A percentile compares a stretch with the other conserved stretches of the same genome.
Conservation (phyloP, 805 yeast genomes). For the Kockiozyma suomiensis region DNA sequence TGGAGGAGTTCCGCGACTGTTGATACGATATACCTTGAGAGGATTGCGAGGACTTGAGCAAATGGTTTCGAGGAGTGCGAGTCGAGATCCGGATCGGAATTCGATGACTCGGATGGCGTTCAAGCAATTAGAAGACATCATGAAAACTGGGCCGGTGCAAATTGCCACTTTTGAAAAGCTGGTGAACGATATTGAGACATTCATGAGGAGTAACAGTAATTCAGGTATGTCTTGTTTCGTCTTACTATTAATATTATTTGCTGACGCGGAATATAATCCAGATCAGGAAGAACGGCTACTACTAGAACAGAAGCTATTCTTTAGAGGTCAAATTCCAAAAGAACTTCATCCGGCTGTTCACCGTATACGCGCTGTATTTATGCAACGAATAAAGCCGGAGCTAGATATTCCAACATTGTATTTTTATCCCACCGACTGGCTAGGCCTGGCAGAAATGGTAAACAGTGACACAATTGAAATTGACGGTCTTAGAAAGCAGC, state of each 20-base stretch:
- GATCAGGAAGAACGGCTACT: constrained; percentile 48
- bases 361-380: constrained; percentile 53
- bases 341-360: constrained; percentile 43
- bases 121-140: constrained; percentile 38
- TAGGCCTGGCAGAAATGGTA: constrained; percentile 41
- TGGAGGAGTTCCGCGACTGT: constrained; percentile 44
- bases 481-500: constrained; percentile 45
- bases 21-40: constrained; percentile 44
- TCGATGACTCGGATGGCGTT: constrained; percentile 39
- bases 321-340: constrained; percentile 61
- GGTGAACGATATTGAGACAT: constrained; percentile 46
- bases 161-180: constrained; percentile 43
- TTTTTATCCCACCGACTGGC: constrained; percentile 69
- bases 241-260: no score
- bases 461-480: constrained; percentile 24
- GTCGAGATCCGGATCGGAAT: constrained; percentile 37
- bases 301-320: constrained; percentile 63
- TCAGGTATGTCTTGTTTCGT: constrained; percentile 9
- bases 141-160: constrained; percentile 40
- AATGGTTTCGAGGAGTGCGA: constrained; percentile 32
- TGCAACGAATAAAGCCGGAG: constrained; percentile 48
- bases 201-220: constrained; percentile 40
- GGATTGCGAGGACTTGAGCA: constrained; percentile 46
- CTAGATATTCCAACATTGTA: constrained; percentile 58
- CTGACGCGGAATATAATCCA: constrained; percentile 30